Conservation (phyloP, 306 rosid species). For the Quercus agrifolia region DNA sequence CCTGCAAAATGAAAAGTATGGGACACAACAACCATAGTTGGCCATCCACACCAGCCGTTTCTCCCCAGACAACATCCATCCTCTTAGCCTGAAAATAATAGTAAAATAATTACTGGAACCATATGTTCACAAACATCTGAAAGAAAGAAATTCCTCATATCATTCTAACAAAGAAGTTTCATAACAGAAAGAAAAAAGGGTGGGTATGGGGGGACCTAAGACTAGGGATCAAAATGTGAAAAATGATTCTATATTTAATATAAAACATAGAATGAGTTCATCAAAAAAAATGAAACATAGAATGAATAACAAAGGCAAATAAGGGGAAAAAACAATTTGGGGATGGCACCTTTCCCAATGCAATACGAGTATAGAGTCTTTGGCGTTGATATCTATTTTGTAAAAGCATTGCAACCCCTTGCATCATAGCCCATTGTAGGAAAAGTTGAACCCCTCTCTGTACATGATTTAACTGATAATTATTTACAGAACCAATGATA, state of each 20-base stretch:
- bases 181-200: too few relatives aligned
- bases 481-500: neutral
- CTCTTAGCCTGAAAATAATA: conserved; percentile 79
- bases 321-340: neutral
- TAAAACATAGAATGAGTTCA: neutral
- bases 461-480: conserved; percentile 19
- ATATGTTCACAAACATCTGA: too few relatives aligned
- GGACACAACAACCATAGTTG: conserved; percentile 96
- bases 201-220: neutral
- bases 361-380: conserved; percentile 97
- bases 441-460: conserved; percentile 98
- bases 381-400: conserved; percentile 99
- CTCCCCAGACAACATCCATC: conserved; percentile 99
- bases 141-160: too few relatives aligned
- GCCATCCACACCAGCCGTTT: conserved; percentile 94
- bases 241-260: neutral
- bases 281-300: too few relatives aligned
- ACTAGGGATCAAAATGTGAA: neutral
- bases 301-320: conserved; percentile 1
- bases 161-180: too few relatives aligned
- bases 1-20: conserved; percentile 88
- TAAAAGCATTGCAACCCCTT: conserved; percentile 96
- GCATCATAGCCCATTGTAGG: conserved; percentile 99
- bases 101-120: conserved; percentile 6
- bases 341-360: conserved; percentile 86